These are phyloP conservation scores for Acacia acuminata DNA, from an alignment of 306 rosid species.

Conservation along the genomic window DNA sequence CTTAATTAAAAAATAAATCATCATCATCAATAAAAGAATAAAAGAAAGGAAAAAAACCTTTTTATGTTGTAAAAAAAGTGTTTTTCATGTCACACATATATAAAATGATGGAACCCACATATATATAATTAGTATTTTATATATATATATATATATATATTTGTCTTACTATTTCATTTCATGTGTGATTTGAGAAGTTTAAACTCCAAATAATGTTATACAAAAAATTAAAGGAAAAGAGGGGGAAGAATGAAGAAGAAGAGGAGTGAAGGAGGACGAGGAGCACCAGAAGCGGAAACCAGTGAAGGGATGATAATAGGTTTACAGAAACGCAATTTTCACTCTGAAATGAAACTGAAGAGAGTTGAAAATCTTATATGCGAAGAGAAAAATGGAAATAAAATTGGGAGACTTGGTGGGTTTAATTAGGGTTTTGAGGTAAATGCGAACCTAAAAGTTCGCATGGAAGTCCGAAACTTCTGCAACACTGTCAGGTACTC, in stretches of 20 bases:
- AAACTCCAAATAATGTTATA: no score
- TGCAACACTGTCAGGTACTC: constrained; percentile 46
- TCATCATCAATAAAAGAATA: no score
- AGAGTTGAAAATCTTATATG: no score
- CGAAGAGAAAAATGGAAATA: not conserved
- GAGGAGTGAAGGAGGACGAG: not conserved
- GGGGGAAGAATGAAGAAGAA: not conserved
- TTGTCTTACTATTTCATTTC: no score
- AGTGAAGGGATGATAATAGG: not conserved
- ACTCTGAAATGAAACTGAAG: not conserved
- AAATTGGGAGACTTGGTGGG: not conserved
- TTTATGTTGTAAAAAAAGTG: no score
- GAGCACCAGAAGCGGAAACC: not conserved
- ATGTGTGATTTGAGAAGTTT: no score
- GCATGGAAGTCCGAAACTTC: constrained; percentile 41
- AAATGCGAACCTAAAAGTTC: not conserved
- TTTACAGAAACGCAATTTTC: not conserved
- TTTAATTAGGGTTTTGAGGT: not conserved
- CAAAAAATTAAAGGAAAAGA: not conserved
- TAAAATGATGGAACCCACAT: no score
- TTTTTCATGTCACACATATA: no score
- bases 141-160: no score
- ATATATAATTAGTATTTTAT: no score
- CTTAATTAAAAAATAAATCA: no score
- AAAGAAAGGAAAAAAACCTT: no score